Base-by-base conservation (phyloP, 2,329 filamentous ascomycete genomes). In the Canariomyces notabilis region DNA sequence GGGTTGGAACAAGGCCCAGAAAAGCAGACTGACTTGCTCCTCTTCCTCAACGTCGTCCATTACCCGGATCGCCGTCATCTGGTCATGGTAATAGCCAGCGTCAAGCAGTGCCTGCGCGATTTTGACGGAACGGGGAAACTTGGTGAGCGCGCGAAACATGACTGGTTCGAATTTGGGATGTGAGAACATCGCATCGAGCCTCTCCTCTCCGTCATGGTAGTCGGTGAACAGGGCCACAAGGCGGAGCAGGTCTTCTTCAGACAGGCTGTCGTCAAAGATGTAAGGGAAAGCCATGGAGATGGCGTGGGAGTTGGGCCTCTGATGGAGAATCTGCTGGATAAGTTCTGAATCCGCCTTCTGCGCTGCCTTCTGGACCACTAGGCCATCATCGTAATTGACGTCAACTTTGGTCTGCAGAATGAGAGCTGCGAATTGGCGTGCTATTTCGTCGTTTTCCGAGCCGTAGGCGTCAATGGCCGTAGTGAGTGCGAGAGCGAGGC, bases 1-100 rank as follows among this genome's bases (percentile, higher is more conserved):
- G 0, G 78, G 77, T 51, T 83, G 79, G 6, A 77, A 64, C 42
- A 85, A 67, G 0, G 78, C 73, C 81, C 81, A 85, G 41, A 75
- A 65, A 6, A 85, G 64, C 2, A 82, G 65, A 2, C 76, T 77
- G 36, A 81, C 70, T 8, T 69, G 64, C 59, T 86, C 81, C 3
- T 70, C 65, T 29, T 76, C 73, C 2, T 73, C 69, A 0, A 72
- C 49, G 9, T 72, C 68, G 0, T 72, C 64, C 45, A 75, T 64
- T 2, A 78, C 65, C 2, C 61, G 66, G 43, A 62, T 68, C 1
- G 55, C 67, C 2, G 68, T 68, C 48, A 67, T 67, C 54, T 81
- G 76, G 47, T 83, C 78, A 47, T 81, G 68, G 55, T 81, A 82
- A 49, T 75, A 80, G 0, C 79, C 80, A 6, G 74, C 72, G 46